phyloP scores from a whole-genome alignment of 495 filamentous ascomycete genomes.

The Trypethelium eluteriae region DNA sequence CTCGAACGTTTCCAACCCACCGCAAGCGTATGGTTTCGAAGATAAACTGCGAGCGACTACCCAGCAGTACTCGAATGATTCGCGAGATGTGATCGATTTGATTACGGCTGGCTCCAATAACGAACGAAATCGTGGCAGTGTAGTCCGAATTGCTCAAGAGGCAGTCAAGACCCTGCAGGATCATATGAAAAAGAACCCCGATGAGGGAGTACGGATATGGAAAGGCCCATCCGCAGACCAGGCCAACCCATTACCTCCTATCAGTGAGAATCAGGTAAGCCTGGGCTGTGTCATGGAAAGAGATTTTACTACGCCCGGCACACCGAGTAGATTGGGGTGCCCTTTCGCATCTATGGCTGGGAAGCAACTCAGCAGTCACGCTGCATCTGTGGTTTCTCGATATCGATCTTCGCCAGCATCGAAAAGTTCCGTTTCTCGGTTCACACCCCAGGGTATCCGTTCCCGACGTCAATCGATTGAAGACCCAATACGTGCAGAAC shows the following conservation, averaged over 20 bases:
- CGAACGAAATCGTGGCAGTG: background rate
- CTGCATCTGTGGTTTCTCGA: constrained; percentile 23
- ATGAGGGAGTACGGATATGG: constrained; percentile 33
- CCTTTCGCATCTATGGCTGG: constrained; percentile 44
- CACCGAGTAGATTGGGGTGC: constrained; percentile 53
- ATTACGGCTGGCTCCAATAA: background rate
- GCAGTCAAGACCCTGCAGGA: background rate
- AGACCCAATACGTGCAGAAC: constrained; percentile 56
- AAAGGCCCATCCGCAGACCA: constrained; percentile 41
- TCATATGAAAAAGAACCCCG: constrained; percentile 19
- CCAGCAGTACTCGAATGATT: background rate
- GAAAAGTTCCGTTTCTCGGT: constrained; percentile 29
- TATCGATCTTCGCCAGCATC: constrained; percentile 15
- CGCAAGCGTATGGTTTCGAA: background rate
- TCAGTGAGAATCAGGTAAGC: constrained; percentile 35
- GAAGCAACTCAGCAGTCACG: constrained; percentile 23
- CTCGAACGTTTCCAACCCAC: background rate
- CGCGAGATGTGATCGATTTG: background rate
- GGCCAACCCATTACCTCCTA: constrained; percentile 39
- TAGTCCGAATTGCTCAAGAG: background rate
- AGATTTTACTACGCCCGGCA: constrained; percentile 58
- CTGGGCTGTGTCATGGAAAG: constrained; percentile 44
- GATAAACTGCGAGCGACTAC: background rate
- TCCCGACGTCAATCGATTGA: constrained; percentile 30
- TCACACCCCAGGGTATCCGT: constrained; percentile 34